A percentile compares a stretch with the other conserved stretches of the same genome.
These are phyloP conservation scores for Geotrichum histeridarum DNA, from an alignment of 1,139 yeast genomes.

Conservation along the genomic window DNA sequence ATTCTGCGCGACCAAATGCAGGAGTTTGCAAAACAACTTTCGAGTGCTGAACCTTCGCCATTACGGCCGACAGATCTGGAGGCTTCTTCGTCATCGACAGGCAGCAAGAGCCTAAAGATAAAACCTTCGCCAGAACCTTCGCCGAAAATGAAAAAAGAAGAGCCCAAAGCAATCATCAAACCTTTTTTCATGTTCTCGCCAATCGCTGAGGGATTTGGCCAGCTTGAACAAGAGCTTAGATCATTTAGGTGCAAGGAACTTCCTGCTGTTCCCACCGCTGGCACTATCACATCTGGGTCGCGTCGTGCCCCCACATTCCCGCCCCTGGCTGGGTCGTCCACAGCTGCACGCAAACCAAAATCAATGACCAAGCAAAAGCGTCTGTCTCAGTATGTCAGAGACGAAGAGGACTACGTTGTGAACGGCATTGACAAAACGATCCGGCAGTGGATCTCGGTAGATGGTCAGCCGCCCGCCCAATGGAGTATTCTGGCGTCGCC, in stretches of 20 bases:
- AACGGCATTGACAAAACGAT: neutral
- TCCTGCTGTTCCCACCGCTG: neutral
- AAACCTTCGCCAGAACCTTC: neutral
- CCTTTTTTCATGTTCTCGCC: neutral
- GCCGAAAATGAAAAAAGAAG: neutral
- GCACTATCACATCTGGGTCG: too few relatives aligned
- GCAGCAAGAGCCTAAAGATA: neutral
- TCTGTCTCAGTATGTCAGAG: neutral
- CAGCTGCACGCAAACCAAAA: neutral
- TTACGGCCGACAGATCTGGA: too few relatives aligned
- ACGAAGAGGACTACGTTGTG: neutral
- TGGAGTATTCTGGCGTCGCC: slow-evolving; percentile 1
- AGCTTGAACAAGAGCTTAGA: neutral
- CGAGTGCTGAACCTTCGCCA: too few relatives aligned
- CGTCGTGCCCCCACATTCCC: neutral
- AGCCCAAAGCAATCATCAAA: neutral
- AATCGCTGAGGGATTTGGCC: neutral
- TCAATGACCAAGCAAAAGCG: neutral
- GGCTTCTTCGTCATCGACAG: neutral
- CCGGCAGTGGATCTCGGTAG: slow-evolving; percentile 1
- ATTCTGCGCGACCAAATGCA: too few relatives aligned
- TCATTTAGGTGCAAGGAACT: neutral
- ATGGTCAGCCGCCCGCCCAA: neutral
- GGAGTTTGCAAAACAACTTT: too few relatives aligned
- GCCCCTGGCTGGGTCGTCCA: too few relatives aligned